Evolutionary conservation across 2,329 filamentous ascomycete species (phyloP).

Genomic region (Aureobasidium sp.): DNA sequence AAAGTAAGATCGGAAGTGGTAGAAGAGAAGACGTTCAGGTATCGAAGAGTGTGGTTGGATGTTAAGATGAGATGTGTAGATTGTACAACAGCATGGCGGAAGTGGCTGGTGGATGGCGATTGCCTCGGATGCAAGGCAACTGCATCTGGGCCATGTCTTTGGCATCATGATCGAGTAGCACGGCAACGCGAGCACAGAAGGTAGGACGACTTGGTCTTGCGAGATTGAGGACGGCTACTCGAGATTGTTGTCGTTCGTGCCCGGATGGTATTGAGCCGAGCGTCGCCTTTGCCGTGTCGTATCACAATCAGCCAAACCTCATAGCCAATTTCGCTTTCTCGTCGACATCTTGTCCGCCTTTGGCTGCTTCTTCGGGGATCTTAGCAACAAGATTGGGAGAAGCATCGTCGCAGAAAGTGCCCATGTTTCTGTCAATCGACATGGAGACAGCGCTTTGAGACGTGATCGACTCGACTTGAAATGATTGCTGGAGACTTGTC

Average conservation of each 20-base stretch:
- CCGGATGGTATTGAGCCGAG: not conserved
- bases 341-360: not conserved
- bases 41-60: not conserved
- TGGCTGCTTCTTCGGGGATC: not conserved
- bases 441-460: not conserved
- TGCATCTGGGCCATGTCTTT: not conserved
- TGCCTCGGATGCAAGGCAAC: conserved; percentile 3
- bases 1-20: not conserved
- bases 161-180: not conserved
- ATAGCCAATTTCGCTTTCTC: not conserved
- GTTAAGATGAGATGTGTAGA: not conserved
- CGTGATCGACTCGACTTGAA: not conserved
- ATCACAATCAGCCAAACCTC: not conserved
- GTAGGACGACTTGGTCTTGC: not conserved
- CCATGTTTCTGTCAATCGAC: not conserved
- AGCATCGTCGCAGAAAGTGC: not conserved
- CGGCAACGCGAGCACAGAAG: not conserved
- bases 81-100: not conserved
- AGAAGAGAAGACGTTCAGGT: not conserved
- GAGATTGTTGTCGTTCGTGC: not conserved
- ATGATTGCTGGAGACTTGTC: conserved; percentile 8
- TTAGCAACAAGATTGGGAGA: not conserved
- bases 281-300: not conserved
- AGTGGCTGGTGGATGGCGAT: not conserved
- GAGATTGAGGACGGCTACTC: not conserved